Evolutionary conservation across 768 basidiomycete species (phyloP), one percentile per base, ranked within the genome.

Genomic region (Cyclocybe cylindracea): DNA sequence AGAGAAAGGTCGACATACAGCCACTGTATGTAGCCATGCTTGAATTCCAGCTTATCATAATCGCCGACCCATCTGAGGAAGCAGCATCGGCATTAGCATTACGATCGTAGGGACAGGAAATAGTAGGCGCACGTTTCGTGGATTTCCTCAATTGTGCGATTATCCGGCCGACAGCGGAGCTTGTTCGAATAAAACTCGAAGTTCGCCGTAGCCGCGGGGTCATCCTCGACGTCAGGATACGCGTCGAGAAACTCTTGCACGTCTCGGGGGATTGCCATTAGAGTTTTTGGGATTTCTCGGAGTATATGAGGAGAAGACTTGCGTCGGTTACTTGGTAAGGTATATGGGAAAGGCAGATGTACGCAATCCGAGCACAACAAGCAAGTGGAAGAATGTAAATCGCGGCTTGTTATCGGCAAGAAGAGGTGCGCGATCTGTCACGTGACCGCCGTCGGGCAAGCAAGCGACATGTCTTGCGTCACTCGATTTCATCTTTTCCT

Each of bases 11-110:
- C 3, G 16, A 62, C 87, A 61, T 69, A 89, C 84, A 91, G 65
- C 88, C 89, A 91, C 61, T 91, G 89, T 39, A 91, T 86, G 64
- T 79, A 90, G 1, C 82, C 84, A 60, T 91, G 89, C 51, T 83
- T 83, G 56, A 71, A 65, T 64, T 91, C 89, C 31, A 91, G 72
- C 54, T 72, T 79, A 31, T 67, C 61, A 57, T 85, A 86, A 60
- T 89, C 76, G 5, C 81, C 82, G 48, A 75, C 59, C 86, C 87
- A 91, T 58, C 88, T 89, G 41, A 18, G 51, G 52, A 51, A 44
- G 53, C 34, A 47, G 40, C 48, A 83, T 78, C 68, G 63, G 34
- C 19, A 43, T 14, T 10, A 45, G 5, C 33, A n/a, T 19, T 37
- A 43, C 19, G 24, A 46, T 10, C 24, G 32, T 16, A 50, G 8